Conservation (phyloP, 257 asterid genomes). For the Fraxinus excelsior region DNA sequence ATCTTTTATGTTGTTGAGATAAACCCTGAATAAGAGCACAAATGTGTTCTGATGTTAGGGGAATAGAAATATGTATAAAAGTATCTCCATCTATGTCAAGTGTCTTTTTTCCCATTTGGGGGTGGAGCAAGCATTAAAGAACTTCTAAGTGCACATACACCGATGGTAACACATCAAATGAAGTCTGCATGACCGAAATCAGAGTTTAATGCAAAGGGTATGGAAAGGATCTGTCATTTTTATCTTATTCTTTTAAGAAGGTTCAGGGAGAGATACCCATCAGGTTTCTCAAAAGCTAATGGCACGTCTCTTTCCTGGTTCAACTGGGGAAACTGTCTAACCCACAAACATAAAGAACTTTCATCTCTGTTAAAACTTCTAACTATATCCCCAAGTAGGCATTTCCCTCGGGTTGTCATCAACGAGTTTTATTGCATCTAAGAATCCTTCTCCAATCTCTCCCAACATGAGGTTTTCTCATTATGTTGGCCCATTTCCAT, state of each 20-base stretch:
- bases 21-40: constrained; percentile 62
- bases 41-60: constrained; percentile 6
- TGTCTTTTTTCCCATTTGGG: neutral
- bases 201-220: neutral
- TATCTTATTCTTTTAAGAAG: neutral
- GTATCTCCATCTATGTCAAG: neutral
- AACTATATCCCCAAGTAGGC: neutral
- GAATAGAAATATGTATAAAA: neutral
- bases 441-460: neutral
- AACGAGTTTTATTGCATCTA: neutral
- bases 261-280: neutral
- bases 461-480: neutral
- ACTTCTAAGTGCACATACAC: neutral
- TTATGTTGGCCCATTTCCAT: neutral
- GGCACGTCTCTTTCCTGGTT: neutral
- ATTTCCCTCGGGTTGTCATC: neutral
- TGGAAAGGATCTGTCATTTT: neutral
- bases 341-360: neutral
- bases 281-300: neutral
- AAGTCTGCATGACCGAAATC: neutral
- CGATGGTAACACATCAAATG: neutral
- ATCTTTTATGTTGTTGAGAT: constrained; percentile 86
- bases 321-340: neutral
- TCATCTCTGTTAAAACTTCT: neutral
- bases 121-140: neutral